phyloP scores from a whole-genome alignment of 768 basidiomycete species.

The Pleurotus citrinopileatus region DNA sequence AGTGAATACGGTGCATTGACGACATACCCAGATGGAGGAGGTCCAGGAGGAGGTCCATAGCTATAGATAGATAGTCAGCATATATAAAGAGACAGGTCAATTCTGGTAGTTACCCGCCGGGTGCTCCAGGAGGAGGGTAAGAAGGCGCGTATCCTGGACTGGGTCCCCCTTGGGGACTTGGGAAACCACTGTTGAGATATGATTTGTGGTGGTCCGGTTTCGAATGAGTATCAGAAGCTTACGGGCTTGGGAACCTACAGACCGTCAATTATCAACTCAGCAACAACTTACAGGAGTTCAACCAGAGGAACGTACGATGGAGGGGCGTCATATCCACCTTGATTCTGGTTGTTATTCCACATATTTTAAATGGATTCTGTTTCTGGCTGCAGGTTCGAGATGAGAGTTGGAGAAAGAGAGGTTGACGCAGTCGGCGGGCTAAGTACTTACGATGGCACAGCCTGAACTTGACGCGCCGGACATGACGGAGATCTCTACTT shows the following conservation, averaged over 20 bases:
- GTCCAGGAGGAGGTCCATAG: constrained; percentile 31
- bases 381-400: background rate
- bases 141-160: constrained; percentile 41
- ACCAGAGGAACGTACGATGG: constrained; percentile 21
- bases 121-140: constrained; percentile 18
- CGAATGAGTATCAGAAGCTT: constrained; percentile 20
- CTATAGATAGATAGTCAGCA: constrained; percentile 13
- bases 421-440: no score
- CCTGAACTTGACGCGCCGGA: no score
- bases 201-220: background rate
- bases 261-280: no score
- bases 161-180: constrained; percentile 26
- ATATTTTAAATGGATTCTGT: constrained; percentile 16
- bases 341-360: constrained; percentile 33
- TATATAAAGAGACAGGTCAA: background rate
- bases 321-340: constrained; percentile 19
- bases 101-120: constrained; percentile 10
- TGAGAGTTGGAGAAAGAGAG: no score
- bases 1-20: background rate
- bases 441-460: no score
- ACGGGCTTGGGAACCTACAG: constrained; percentile 27
- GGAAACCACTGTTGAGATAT: constrained; percentile 13
- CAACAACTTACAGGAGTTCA: no score
- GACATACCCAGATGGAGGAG: constrained; percentile 30
- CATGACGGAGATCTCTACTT: no score